A percentile compares a stretch with the other conserved stretches of the same genome.
phyloP scores from a whole-genome alignment of 2,329 filamentous ascomycete genomes.

The Aspergillus jensenii region DNA sequence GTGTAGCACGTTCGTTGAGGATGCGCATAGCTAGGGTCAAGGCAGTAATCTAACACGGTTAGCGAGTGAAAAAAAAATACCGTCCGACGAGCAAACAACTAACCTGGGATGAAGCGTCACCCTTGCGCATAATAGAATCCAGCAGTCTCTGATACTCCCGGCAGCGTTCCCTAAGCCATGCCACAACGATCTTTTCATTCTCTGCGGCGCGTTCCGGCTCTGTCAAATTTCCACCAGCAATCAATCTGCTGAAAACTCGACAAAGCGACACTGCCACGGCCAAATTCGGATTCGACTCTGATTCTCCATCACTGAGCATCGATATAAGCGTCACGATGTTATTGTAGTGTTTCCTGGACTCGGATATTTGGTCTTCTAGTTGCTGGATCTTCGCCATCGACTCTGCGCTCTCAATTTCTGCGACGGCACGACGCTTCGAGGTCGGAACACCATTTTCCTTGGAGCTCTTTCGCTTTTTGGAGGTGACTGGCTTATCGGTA shows the following conservation, averaged over 20 bases:
- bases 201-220: conserved; percentile 66
- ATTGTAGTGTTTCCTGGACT: conserved; percentile 89
- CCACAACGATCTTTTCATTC: conserved; percentile 70
- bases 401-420: conserved; percentile 51
- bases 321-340: conserved; percentile 75
- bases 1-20: conserved; percentile 73
- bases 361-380: conserved; percentile 77
- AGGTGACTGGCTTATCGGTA: conserved; percentile 23
- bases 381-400: conserved; percentile 66
- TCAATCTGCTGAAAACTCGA: conserved; percentile 78
- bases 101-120: conserved; percentile 58
- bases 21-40: conserved; percentile 80
- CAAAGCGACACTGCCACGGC: conserved; percentile 79
- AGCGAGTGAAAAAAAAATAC: conserved; percentile 7
- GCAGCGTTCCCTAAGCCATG: conserved; percentile 76
- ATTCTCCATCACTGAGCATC: conserved; percentile 53
- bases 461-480: conserved; percentile 43
- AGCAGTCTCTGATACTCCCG: conserved; percentile 68
- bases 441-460: conserved; percentile 37
- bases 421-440: conserved; percentile 47
- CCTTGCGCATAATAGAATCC: conserved; percentile 58
- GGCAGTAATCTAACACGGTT: conserved; percentile 57
- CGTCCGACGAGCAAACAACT: conserved; percentile 7
- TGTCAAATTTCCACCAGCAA: conserved; percentile 70
- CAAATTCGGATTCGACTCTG: conserved; percentile 58